A percentile compares a stretch with the other conserved stretches of the same genome.
These are phyloP conservation scores for Peronospora farinosa DNA, from an alignment of 352 stramenopile genomes.

Conservation along the genomic window DNA sequence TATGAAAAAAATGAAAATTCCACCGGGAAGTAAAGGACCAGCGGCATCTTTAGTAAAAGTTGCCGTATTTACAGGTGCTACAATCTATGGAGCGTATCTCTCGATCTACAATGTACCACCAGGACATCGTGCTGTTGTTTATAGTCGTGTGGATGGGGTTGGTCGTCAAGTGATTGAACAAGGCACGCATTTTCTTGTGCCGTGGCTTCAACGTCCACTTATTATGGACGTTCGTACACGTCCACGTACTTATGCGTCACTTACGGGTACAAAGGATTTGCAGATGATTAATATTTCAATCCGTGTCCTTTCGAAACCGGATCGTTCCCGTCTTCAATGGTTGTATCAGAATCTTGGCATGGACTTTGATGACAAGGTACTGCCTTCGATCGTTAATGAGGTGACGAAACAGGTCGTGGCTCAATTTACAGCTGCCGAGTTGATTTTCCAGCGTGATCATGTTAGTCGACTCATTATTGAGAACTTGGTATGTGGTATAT, in stretches of 20 bases:
- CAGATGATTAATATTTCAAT: slow-evolving; percentile 99
- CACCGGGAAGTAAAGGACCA: slow-evolving; percentile 53
- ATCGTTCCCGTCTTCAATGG: slow-evolving; percentile 90
- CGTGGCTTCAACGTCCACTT: slow-evolving; percentile 96
- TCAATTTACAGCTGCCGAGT: slow-evolving; percentile 97
- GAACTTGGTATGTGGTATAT: slow-evolving; percentile 80
- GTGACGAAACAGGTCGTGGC: slow-evolving; percentile 98
- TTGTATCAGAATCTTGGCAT: slow-evolving; percentile 95
- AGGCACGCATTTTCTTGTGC: slow-evolving; percentile 95
- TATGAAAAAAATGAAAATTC: slow-evolving; percentile 87
- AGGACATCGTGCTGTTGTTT: slow-evolving; percentile 86
- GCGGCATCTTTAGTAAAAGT: slow-evolving; percentile 56
- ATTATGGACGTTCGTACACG: slow-evolving; percentile 93
- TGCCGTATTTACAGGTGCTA: slow-evolving; percentile 48
- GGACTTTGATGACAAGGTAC: slow-evolving; percentile 96
- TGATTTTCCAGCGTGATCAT: slow-evolving; percentile 98
- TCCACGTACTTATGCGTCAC: slow-evolving; percentile 89
- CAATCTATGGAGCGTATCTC: slow-evolving; percentile 74
- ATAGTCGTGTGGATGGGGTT: slow-evolving; percentile 86
- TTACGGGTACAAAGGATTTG: slow-evolving; percentile 94
- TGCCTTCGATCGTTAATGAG: slow-evolving; percentile 99
- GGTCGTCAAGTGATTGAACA: slow-evolving; percentile 78
- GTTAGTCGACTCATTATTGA: slow-evolving; percentile 93
- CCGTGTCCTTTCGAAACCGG: slow-evolving; percentile 96
- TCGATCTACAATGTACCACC: slow-evolving; percentile 86